Conservation (phyloP, 2,329 filamentous ascomycete species). For the Emmonsia crescens region DNA sequence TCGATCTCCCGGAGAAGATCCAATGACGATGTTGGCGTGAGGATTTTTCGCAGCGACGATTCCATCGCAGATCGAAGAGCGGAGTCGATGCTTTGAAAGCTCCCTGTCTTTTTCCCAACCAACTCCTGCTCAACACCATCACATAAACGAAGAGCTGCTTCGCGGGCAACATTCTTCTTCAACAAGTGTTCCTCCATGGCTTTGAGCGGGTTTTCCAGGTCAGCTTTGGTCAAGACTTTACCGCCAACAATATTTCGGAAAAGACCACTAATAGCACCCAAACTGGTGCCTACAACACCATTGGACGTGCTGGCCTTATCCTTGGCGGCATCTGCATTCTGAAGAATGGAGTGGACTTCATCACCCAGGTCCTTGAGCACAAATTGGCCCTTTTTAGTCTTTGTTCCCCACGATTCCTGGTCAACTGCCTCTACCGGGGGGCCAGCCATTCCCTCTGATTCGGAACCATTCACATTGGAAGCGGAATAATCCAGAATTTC, state of each 20-base stretch:
- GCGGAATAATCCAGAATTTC: conserved; percentile 84
- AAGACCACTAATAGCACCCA: conserved; percentile 74
- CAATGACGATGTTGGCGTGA: conserved; percentile 88
- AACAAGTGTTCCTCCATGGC: conserved; percentile 92
- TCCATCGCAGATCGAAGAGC: conserved; percentile 82
- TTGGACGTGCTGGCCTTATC: conserved; percentile 37
- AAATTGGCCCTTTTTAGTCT: conserved; percentile 81
- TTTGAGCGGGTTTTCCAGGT: conserved; percentile 85
- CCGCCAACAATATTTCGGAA: conserved; percentile 94
- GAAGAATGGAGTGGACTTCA: conserved; percentile 81
- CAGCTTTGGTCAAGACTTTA: conserved; percentile 78
- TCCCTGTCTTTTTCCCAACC: conserved; percentile 80
- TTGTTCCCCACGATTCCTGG: conserved; percentile 71
- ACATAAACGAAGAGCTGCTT: conserved; percentile 83
- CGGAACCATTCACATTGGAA: conserved; percentile 39
- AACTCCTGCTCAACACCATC: conserved; percentile 85
- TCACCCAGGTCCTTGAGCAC: conserved; percentile 87
- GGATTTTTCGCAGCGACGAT: conserved; percentile 82
- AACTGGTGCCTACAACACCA: conserved; percentile 65
- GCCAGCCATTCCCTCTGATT: conserved; percentile 38
- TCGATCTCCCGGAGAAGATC: conserved; percentile 92
- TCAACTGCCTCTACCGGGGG: conserved; percentile 63
- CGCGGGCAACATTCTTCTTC: conserved; percentile 90
- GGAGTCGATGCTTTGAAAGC: conserved; percentile 77
- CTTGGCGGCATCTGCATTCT: conserved; percentile 61